phyloP scores from a whole-genome alignment of 2,329 filamentous ascomycete species.

The Colletotrichum tofieldiae region DNA sequence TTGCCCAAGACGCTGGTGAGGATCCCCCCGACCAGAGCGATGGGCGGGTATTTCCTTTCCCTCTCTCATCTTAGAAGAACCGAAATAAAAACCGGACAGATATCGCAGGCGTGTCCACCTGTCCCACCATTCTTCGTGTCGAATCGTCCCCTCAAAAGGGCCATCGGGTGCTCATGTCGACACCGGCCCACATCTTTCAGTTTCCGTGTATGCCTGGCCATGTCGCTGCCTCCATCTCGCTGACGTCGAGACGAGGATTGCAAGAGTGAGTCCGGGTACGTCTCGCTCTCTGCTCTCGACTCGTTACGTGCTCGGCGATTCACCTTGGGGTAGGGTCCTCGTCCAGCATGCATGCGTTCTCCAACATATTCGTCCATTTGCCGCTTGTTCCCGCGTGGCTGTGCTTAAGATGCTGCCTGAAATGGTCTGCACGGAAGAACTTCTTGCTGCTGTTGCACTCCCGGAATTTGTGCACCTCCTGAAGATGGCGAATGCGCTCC shows the following conservation, averaged over 20 bases:
- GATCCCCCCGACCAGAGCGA: neutral
- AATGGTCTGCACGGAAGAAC: conserved; percentile 97
- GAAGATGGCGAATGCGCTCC: conserved; percentile 86
- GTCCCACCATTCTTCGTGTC: neutral
- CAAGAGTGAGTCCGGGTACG: neutral
- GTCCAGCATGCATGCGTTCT: conserved; percentile 96
- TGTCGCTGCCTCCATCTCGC: neutral
- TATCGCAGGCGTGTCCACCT: neutral
- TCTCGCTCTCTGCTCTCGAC: too few species aligned
- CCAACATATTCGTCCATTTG: conserved; percentile 99
- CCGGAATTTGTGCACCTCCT: conserved; percentile 93
- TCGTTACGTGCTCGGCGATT: conserved; percentile 14
- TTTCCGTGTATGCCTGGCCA: neutral
- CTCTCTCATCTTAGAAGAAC: neutral
- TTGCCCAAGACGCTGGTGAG: conserved; percentile 16
- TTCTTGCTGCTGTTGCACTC: conserved; percentile 99
- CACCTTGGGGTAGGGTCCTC: conserved; percentile 74
- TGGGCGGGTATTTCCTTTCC: conserved; percentile 23
- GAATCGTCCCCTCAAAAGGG: neutral
- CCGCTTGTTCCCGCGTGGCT: conserved; percentile 96
- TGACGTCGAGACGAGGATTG: too few species aligned
- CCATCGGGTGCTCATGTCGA: neutral
- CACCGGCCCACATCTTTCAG: neutral
- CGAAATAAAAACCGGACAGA: neutral
- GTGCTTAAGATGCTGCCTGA: conserved; percentile 97